A percentile compares a stretch with the other conserved stretches of the same genome.
phyloP scores from a whole-genome alignment of 495 filamentous ascomycete genomes.

The Bathelium albidoporum region DNA sequence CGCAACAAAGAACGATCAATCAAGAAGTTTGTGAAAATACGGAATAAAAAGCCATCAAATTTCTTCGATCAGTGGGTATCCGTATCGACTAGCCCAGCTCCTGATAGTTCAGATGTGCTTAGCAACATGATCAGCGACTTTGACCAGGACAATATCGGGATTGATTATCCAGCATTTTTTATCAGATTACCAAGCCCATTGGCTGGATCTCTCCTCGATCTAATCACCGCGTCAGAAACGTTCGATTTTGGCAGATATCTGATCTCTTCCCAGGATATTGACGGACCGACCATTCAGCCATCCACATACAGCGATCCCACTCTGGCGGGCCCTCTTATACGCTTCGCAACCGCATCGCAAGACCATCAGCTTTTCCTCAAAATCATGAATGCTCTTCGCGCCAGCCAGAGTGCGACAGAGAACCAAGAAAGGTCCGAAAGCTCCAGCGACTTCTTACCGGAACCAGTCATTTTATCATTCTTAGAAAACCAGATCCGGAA shows the following conservation, averaged over 20 bases:
- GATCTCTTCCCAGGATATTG: conserved; percentile 43
- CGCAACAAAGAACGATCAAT: conserved; percentile 25
- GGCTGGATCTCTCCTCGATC: conserved; percentile 43
- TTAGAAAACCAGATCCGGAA: conserved; percentile 40
- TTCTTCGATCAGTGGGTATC: conserved; percentile 19
- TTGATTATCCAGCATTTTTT: conserved; percentile 26
- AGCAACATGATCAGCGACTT: conserved; percentile 7
- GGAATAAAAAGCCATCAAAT: background rate
- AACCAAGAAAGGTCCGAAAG: background rate
- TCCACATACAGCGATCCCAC: conserved; percentile 38
- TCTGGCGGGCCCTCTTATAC: conserved; percentile 46
- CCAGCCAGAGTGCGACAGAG: background rate
- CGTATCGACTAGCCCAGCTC: background rate
- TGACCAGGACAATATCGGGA: conserved; percentile 15
- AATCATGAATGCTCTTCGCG: conserved; percentile 26
- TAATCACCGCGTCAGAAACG: conserved; percentile 37
- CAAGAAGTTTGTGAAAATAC: background rate
- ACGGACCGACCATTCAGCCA: conserved; percentile 45
- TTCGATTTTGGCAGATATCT: conserved; percentile 47
- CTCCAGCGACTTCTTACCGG: conserved; percentile 7
- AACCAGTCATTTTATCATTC: conserved; percentile 40
- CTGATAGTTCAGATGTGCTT: background rate
- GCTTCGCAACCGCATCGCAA: conserved; percentile 45
- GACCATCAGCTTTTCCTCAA: conserved; percentile 38
- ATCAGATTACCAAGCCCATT: conserved; percentile 40